Percentiles rank a stretch among this genome's conserved stretches.
Evolutionary conservation across 805 yeast genomes (phyloP).

Genomic region (Schwanniomyces occidentalis): DNA sequence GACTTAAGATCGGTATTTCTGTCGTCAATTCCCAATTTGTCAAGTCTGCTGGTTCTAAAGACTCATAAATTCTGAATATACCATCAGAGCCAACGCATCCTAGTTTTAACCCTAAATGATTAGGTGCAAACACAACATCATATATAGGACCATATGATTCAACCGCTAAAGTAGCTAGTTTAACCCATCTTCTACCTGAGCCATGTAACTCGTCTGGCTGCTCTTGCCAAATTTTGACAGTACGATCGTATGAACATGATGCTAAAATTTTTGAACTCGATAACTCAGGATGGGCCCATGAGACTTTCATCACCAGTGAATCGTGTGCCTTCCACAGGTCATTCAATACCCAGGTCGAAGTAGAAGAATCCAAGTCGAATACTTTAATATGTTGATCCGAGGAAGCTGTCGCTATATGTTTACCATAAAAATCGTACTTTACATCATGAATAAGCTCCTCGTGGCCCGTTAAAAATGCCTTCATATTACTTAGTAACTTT

Average conservation of each 20-base stretch:
- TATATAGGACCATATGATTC: conserved; percentile 89
- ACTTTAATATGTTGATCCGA: conserved; percentile 93
- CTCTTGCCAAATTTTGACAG: conserved; percentile 90
- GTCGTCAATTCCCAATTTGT: conserved; percentile 76
- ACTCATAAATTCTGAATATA: conserved; percentile 78
- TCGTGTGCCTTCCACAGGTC: conserved; percentile 98
- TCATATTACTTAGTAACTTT: conserved; percentile 25
- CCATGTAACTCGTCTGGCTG: conserved; percentile 72
- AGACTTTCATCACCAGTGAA: conserved; percentile 74
- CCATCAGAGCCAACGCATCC: conserved; percentile 93
- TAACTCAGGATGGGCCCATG: conserved; percentile 95
- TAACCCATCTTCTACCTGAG: conserved; percentile 83
- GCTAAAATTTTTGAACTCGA: conserved; percentile 74
- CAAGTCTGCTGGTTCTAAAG: conserved; percentile 85
- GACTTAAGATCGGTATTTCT: conserved; percentile 65
- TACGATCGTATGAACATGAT: conserved; percentile 86
- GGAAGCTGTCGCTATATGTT: conserved; percentile 89
- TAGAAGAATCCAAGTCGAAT: conserved; percentile 67
- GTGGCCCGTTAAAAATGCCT: conserved; percentile 86
- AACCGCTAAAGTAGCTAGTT: conserved; percentile 66
- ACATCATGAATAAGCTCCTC: conserved; percentile 91
- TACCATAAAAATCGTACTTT: conserved; percentile 90
- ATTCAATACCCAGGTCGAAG: conserved; percentile 76
- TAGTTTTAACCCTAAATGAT: conserved; percentile 74
- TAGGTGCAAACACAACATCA: conserved; percentile 87